Conservation (phyloP, 2,329 filamentous ascomycete species). For the Diaporthe capsici region DNA sequence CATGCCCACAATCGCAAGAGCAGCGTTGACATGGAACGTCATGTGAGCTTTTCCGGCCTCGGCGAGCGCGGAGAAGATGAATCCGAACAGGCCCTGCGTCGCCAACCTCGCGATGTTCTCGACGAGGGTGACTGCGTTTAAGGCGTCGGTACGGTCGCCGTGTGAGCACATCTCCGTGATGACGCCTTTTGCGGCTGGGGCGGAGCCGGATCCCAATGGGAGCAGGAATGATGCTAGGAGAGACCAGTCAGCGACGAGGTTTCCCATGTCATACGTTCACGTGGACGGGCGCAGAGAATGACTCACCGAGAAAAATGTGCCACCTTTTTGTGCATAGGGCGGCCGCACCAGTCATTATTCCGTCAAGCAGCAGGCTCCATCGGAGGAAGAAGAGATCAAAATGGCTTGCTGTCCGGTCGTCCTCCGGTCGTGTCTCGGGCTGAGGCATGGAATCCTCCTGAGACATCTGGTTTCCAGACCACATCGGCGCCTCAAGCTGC, state of each 20-base stretch:
- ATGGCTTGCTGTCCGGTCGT: constrained; percentile 62
- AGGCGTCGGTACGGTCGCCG: constrained; percentile 73
- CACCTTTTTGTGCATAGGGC: constrained; percentile 74
- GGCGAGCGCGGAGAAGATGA: constrained; percentile 76
- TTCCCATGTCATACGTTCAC: rapidly evolving
- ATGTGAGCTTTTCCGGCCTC: constrained; percentile 70
- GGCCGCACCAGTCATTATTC: constrained; percentile 72
- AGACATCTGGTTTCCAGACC: constrained; percentile 45
- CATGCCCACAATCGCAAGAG: constrained; percentile 65
- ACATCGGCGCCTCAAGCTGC: constrained; percentile 58
- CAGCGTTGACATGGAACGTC: constrained; percentile 78
- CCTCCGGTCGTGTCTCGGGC: constrained; percentile 46
- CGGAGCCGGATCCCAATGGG: constrained; percentile 78
- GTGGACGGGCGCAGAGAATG: rapidly evolving
- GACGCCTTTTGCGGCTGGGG: constrained; percentile 79
- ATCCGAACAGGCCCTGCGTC: constrained; percentile 76
- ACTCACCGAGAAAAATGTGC: constrained; percentile 75
- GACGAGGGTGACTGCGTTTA: constrained; percentile 78
- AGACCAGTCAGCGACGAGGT: not conserved
- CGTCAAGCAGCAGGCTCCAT: constrained; percentile 76
- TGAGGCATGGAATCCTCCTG: constrained; percentile 62
- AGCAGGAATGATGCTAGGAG: constrained; percentile 71
- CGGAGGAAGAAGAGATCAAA: constrained; percentile 79
- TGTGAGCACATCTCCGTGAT: constrained; percentile 79
- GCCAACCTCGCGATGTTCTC: constrained; percentile 77